phyloP scores from a whole-genome alignment of 805 yeast genomes.

The Zygosaccharomyces rouxii region DNA sequence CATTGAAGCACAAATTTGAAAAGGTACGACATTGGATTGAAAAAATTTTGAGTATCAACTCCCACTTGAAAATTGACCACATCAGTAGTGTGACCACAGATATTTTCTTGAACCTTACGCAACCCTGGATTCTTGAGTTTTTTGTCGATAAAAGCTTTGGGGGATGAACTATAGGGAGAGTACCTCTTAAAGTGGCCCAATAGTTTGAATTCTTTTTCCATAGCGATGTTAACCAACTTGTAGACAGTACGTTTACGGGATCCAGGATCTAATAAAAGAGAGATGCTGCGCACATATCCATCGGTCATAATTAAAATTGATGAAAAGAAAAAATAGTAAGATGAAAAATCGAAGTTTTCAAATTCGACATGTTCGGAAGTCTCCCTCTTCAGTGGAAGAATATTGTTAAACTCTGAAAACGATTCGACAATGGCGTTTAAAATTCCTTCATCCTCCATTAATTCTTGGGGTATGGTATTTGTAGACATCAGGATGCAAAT shows the following conservation, averaged over 20 bases:
- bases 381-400: slow-evolving; percentile 71
- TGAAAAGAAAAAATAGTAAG: slow-evolving; percentile 31
- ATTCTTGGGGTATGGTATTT: slow-evolving; percentile 49
- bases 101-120: slow-evolving; percentile 19
- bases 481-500: slow-evolving; percentile 72
- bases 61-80: slow-evolving; percentile 32
- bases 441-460: slow-evolving; percentile 19
- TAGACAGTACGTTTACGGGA: slow-evolving; percentile 16
- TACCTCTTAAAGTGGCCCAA: slow-evolving; percentile 16
- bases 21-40: slow-evolving; percentile 33
- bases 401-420: slow-evolving; percentile 30
- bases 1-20: slow-evolving; percentile 32
- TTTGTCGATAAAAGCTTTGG: neutral
- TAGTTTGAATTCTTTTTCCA: slow-evolving; percentile 22
- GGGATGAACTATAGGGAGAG: neutral
- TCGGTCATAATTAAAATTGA: slow-evolving; percentile 32
- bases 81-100: slow-evolving; percentile 23
- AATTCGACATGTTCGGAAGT: slow-evolving; percentile 80
- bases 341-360: slow-evolving; percentile 74
- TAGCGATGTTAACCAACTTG: slow-evolving; percentile 16
- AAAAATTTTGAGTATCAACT: slow-evolving; percentile 29
- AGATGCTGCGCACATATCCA: slow-evolving; percentile 30
- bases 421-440: slow-evolving; percentile 23
- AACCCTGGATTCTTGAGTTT: slow-evolving; percentile 3
- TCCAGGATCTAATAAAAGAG: slow-evolving; percentile 22